Base-by-base conservation (phyloP, 2,329 filamentous ascomycete genomes). In the Neonectria hederae region DNA sequence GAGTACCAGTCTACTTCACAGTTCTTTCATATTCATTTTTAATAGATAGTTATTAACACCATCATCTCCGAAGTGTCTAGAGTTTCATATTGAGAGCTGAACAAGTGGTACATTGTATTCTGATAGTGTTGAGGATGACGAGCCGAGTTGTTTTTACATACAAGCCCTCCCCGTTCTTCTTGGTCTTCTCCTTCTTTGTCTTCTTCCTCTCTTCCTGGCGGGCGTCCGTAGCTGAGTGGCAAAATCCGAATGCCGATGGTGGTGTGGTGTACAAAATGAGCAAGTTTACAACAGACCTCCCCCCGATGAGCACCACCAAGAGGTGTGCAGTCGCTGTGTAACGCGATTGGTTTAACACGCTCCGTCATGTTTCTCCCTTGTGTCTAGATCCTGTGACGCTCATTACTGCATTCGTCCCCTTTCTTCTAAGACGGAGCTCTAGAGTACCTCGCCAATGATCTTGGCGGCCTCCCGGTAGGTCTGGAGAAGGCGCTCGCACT, bases 381-480 rank as follows among this genome's bases (percentile, higher is more conserved):
- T 62, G 59, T 66, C 63, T 65, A 65, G 52, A 58, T 43, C 51
- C 51, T 51, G 54, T 60, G 56, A 60, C 60, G 48, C 54, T 63
- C 64, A 51, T 66, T 57, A 63, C 56, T 51, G 56, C 49, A 48
- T 56, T 61, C 32, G 54, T n/a, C 55, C 42, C 57, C 24, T 56
- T 32, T 38, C 43, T 46, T 40, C 30, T 43, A 13, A 40, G 43
- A 22, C 24, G 19, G 13, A 7, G 48, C 22, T 69, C 79, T 90
- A 94, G 82, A 97, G 83, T 65, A 99, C 96, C 82, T 99, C 96
- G 65, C 96, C 94, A 68, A 99, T 95, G 78, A 99, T 99, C 86
- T 97, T 97, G 67, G 95, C 94, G 21, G 96, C 96, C 83, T 99
- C 96, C 76, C 94, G 94, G 83, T 99, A 99, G 21, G 96, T 99